Evolutionary conservation across 805 yeast genomes (phyloP), one percentile per base, ranked within the genome.

Genomic region (Candida easanensis): DNA sequence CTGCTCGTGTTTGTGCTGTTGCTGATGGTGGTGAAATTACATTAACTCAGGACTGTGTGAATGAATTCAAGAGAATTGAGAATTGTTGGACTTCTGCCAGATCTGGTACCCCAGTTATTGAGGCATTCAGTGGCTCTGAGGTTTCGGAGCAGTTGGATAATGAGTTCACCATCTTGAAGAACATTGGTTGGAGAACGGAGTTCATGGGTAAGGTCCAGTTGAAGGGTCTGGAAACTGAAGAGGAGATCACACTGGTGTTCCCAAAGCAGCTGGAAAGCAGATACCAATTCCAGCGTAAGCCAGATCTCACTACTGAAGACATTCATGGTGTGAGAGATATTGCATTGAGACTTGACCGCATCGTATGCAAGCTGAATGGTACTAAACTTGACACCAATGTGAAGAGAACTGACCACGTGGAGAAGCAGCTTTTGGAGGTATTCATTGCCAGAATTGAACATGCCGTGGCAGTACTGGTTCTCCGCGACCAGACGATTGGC

Each of bases 11-110:
- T 20, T 83, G 90, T 59, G 86, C 96, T 7, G 85, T 88, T 39
- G 99, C 99, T 0, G 96, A 88, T 63, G 99, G 99, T 46, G 99
- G 99, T n/a, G 97, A 91, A 63, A 87, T 91, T 22, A 81, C 96
- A 0, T 74, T 90, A 44, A 84, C 95, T 56, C 74, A 81, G 7
- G 97, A 91, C 62, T 87, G 88, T 57, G 69, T 85, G 52, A 74
- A 75, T 35, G 96, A 87, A 58, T 76, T 88, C 57, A 73, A 73
- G 38, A 74, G 80, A 39, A 70, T 86, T 25, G 69, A 75, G 54
- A 41, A 18, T 11, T 32, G 41, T 5, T 37, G 39, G 42, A 35
- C 43, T 21, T 23, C 21, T 11, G 33, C 32, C 2, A 31, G 45
- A 16, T 48, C 45, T 5, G 60, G 61, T 13, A 57, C 51, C 1